These are phyloP conservation scores for Aulographum hederae DNA, from an alignment of 2,329 filamentous ascomycete genomes.

Conservation along the genomic window DNA sequence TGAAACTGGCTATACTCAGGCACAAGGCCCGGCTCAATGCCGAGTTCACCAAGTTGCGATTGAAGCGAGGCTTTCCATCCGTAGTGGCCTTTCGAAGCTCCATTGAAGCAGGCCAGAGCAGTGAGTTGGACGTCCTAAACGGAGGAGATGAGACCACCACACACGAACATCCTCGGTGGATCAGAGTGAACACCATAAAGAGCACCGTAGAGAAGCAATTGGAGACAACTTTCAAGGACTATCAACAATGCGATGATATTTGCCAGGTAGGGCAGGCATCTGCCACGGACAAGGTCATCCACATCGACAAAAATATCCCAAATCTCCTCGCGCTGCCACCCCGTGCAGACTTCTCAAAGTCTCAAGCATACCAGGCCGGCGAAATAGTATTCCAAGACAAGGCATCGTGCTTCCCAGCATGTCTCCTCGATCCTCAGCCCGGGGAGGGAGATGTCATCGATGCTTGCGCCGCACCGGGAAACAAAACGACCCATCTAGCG, in stretches of 20 bases:
- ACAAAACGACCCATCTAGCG: slow-evolving; percentile 90
- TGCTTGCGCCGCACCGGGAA: slow-evolving; percentile 84
- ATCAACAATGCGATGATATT: slow-evolving; percentile 37
- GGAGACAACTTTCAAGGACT: slow-evolving; percentile 52
- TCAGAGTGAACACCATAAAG: slow-evolving; percentile 67
- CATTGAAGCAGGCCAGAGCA: slow-evolving; percentile 24
- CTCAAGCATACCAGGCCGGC: slow-evolving; percentile 54
- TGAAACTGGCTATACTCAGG: slow-evolving; percentile 55
- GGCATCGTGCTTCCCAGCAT: slow-evolving; percentile 90
- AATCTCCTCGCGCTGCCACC: slow-evolving; percentile 66
- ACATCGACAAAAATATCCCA: slow-evolving; percentile 66
- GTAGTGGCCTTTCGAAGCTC: slow-evolving; percentile 45
- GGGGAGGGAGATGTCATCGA: slow-evolving; percentile 69
- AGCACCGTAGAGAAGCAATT: slow-evolving; percentile 55
- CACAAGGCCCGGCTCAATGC: slow-evolving; percentile 68
- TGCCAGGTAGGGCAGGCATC: slow-evolving; percentile 31
- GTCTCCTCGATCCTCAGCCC: slow-evolving; percentile 52
- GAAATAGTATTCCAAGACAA: slow-evolving; percentile 88
- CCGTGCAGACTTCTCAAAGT: slow-evolving; percentile 52
- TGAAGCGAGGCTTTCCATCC: slow-evolving; percentile 52
- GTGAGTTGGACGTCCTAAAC: background rate
- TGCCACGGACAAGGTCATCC: slow-evolving; percentile 32
- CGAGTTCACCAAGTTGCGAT: slow-evolving; percentile 63
- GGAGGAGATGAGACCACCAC: background rate
- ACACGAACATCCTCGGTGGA: slow-evolving; percentile 63